These are phyloP conservation scores for Magnolia kwangsiensis DNA, from an alignment of 164 flowering plant genomes.

Conservation along the genomic window DNA sequence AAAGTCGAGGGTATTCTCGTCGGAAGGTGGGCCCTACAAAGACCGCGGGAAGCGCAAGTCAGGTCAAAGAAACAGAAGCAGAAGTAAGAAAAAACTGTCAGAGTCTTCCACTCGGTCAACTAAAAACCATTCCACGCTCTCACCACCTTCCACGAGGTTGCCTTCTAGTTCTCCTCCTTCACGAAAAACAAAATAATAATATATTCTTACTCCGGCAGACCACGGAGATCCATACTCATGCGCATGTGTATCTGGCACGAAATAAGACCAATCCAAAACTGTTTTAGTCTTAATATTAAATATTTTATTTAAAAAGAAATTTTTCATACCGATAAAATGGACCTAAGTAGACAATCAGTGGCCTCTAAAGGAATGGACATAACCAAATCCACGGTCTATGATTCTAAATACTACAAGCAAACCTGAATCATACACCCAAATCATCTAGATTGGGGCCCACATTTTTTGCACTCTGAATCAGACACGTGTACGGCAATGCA, in stretches of 20 bases:
- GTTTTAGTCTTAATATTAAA: slow-evolving; percentile 15
- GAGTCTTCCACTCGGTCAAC: slow-evolving; percentile 1
- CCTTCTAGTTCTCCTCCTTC: neutral
- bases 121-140: too few species aligned
- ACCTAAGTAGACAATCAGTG: too few species aligned
- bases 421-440: too few species aligned
- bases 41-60: neutral
- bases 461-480: too few species aligned
- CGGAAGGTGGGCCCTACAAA: neutral
- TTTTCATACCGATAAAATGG: neutral
- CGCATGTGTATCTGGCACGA: neutral
- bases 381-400: too few species aligned
- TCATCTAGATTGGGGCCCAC: too few species aligned
- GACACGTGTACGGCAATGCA: too few species aligned
- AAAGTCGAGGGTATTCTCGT: neutral
- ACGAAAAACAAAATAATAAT: too few species aligned
- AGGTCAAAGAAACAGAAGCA: neutral
- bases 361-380: too few species aligned
- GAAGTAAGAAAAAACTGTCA: neutral
- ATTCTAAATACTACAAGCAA: too few species aligned
- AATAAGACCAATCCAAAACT: neutral
- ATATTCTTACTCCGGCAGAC: neutral
- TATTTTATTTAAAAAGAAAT: slow-evolving; percentile 19
- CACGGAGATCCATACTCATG: neutral
- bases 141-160: neutral